Base-by-base conservation (phyloP, 1,284 basidiomycete species). In the Rhodotorula sp. region DNA sequence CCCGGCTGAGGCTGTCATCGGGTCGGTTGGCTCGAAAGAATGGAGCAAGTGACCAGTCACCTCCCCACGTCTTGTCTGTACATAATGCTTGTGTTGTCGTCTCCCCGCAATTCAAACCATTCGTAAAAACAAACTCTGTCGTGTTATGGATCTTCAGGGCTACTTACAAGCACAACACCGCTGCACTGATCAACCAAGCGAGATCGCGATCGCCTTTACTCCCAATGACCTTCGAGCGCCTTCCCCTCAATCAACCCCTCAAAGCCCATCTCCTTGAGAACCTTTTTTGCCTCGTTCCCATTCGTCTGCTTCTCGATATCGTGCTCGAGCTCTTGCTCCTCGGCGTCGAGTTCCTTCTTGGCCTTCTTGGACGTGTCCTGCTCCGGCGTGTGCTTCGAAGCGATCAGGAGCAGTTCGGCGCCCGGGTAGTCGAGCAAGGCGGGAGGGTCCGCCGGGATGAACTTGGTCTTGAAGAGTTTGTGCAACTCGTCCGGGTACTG, bases 381-480 rank as follows among this genome's bases (percentile, higher is more conserved):
- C 64, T 85, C 84, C 49, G 86, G 70, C 0, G 84, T 84, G 51
- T 84, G 82, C 71, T 84, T 82, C 0, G 85, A 84, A 4, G 72
- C 69, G n/a, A 89, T 85, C 66, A 89, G 80, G 58, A 89, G 77
- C 30, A 89, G 66, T 74, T 89, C 85, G 1, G 85, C 83, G 0
- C 87, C 85, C 64, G 83, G 79, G 72, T 86, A 85, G 68, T 88
- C 84, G 66, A 89, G 80, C 67, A 88, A 76, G 55, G 86, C 83
- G 1, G 82, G 81, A 24, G 83, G 84, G 76, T 86, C 84, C 57
- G 86, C 85, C 4, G 83, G 82, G 54, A 85, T 84, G 76, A 87
- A 89, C 26, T 84, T 80, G 5, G 73, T 76, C 20, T 64, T 73
- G 74, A 77, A 77, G 42, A 75, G 69, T 14, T 70, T 58, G 33